phyloP scores from a whole-genome alignment of 495 filamentous ascomycete genomes.

The Penicillium diatomitis region DNA sequence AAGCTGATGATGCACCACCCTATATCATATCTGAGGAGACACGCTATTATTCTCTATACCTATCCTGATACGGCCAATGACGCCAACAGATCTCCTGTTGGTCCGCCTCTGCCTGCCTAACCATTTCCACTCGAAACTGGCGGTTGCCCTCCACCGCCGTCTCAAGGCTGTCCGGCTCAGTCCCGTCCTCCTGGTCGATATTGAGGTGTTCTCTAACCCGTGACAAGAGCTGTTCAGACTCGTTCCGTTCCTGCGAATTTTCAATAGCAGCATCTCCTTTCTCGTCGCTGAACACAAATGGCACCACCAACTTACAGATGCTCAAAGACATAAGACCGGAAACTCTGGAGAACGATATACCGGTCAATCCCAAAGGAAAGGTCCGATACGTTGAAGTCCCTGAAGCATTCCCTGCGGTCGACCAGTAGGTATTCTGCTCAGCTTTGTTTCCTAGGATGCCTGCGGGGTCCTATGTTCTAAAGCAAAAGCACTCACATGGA shows the following conservation, averaged over 20 bases:
- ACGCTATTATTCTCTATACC: slow-evolving; percentile 4
- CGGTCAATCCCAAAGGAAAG: too few relatives aligned
- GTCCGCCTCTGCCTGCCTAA: slow-evolving; percentile 14
- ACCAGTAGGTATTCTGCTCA: too few relatives aligned
- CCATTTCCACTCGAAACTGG: slow-evolving; percentile 19
- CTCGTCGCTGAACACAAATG: slow-evolving; percentile 21
- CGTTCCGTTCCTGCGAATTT: slow-evolving; percentile 27
- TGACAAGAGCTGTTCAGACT: slow-evolving; percentile 24
- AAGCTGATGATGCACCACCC: too few relatives aligned
- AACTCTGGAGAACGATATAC: too few relatives aligned
- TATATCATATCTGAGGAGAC: background rate
- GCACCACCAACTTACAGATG: background rate
- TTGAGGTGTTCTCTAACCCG: slow-evolving; percentile 17
- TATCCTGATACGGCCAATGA: slow-evolving; percentile 11
- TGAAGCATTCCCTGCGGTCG: too few relatives aligned
- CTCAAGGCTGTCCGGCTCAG: slow-evolving; percentile 24
- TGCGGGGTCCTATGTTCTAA: too few relatives aligned
- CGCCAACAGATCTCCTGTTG: slow-evolving; percentile 13
- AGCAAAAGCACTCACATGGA: too few relatives aligned
- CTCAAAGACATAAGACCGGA: too few relatives aligned
- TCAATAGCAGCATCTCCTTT: slow-evolving; percentile 19
- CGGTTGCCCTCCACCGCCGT: slow-evolving; percentile 13
- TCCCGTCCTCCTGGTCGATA: slow-evolving; percentile 24
- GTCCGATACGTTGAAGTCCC: too few relatives aligned
- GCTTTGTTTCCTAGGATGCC: too few relatives aligned